Evolutionary conservation across 2,329 filamentous ascomycete species (phyloP), one percentile per base, ranked within the genome.

Genomic region (Madurella mycetomatis): DNA sequence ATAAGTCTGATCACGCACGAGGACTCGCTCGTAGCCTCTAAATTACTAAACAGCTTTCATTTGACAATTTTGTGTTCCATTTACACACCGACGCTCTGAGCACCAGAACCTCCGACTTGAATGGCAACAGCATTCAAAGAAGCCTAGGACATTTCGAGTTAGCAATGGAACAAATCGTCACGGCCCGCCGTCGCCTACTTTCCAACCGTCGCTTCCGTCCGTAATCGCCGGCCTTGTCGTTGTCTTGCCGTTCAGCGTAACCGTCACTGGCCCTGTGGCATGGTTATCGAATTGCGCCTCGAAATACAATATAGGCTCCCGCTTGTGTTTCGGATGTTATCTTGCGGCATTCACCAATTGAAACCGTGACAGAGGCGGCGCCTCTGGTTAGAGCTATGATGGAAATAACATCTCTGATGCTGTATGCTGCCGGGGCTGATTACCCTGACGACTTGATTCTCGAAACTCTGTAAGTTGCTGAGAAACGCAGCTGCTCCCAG

Each of bases 341-440:
- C n/a, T 61, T 62, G 1, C 51, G 41, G 16, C 18, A 42, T 17
- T 65, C 66, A 2, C 73, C 74, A 39, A 77, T 73, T 8, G 63
- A 60, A 47, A 76, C 64, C 0, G 61, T 68, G 47, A 76, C 69
- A 2, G 65, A 63, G 5, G 66, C 65, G 4, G 67, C 41, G 12
- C 64, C 60, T 46, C 65, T 67, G 12, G 67, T 67, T n/a, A 72
- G 55, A 9, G 66, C 65, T 49, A 77, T 70, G 41, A 77, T 64
- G 25, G 76, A 79, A 16, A 80, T 64, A 15, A 72, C 69, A 41
- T 79, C 76, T 51, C 72, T 63, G 1, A 71, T 69, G 13, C 74
- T 70, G 5, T 66, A 58, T 2, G 67, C 61, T 1, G 71, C 70
- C 3, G 69, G 69, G 5, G 64, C 65, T 18, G 25, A 25, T 7